Base-by-base conservation (phyloP, 495 filamentous ascomycete species). In the Collariella sp. region DNA sequence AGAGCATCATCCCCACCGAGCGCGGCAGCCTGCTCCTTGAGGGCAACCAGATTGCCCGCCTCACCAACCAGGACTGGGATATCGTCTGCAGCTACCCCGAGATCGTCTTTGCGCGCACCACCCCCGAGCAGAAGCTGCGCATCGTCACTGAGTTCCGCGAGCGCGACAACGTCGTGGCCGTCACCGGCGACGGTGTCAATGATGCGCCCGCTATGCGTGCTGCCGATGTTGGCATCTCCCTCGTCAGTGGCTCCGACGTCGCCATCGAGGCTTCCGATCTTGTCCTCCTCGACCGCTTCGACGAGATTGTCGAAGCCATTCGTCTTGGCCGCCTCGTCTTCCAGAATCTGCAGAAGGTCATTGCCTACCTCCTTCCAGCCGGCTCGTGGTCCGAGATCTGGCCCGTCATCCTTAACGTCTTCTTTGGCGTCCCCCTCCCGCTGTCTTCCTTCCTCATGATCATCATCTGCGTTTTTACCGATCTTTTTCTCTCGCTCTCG, bases 151-250 rank as follows among this genome's bases (percentile, higher is more conserved):
- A 46, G 44, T 46, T 46, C 85, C 87, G 54, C 77, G 84, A 40
- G 71, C 84, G 44, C 38, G 78, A 79, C 31, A 62, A 70, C 23
- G 84, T 87, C 57, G 84, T 80, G n/a, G 87, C 84, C 29, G 88
- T 94, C 78, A 91, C 88, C n/a, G 88, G 89, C 64, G 88, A 93
- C 54, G 88, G 89, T 54, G 88, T 93, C 50, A 95, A 95, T 63
- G 89, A 93, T 67, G 83, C 86, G 4, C 87, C 88, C 1, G 87
- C 86, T 1, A 72, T 95, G 20, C 88, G 88, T 65, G 78, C 81
- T 26, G 86, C 89, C 16, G 88, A 95, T 67, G 80, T 93, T 34
- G 88, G 88, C 59, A 90, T 95, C 63, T 87, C 88, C 7, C 89
- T 93, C 31, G 74, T 83, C 47, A 74, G 78, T 15, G 88, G 88